Evolutionary conservation across 2,329 filamentous ascomycete genomes (phyloP).

Genomic region (Byssoonygena ceratinophila): DNA sequence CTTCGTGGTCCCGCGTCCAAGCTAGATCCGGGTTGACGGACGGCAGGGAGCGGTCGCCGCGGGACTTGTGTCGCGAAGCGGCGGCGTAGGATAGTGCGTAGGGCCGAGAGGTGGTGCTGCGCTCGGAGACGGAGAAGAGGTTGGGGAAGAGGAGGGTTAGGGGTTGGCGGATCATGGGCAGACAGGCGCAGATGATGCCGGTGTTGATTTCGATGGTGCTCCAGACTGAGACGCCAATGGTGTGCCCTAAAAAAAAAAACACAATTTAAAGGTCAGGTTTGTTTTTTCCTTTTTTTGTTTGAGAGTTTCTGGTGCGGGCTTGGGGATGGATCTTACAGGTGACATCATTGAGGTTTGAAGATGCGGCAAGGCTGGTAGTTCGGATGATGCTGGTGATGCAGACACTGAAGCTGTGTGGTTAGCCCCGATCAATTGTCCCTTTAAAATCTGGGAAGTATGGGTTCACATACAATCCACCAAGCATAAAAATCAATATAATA

Average conservation of each 20-base stretch:
- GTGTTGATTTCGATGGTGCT: conserved; percentile 31
- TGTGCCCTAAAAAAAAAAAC: conserved; percentile 17
- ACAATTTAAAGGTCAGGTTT: background rate
- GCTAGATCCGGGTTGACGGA: background rate
- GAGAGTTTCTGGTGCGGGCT: background rate
- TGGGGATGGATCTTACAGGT: conserved; percentile 12
- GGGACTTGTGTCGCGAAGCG: conserved; percentile 1
- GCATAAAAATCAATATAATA: conserved; percentile 18
- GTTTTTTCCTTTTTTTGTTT: background rate
- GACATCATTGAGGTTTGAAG: conserved; percentile 12
- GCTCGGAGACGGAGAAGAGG: conserved; percentile 13
- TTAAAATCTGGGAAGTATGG: background rate
- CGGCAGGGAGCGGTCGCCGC: conserved; percentile 5
- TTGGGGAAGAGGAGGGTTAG: conserved; percentile 20
- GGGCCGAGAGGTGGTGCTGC: background rate
- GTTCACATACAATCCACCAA: conserved; percentile 21
- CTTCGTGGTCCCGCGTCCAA: background rate
- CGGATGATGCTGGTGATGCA: conserved; percentile 22
- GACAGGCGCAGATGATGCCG: conserved; percentile 31
- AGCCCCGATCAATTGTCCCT: background rate
- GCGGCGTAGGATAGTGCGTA: conserved; percentile 1
- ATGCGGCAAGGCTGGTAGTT: conserved; percentile 23
- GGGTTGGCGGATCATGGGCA: conserved; percentile 30
- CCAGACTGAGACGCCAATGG: conserved; percentile 29
- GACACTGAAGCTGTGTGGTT: conserved; percentile 8